A percentile compares a stretch with the other conserved stretches of the same genome.
Evolutionary conservation across 2,329 filamentous ascomycete genomes (phyloP).

Genomic region (Nothophaeocryptopus gaeumannii): DNA sequence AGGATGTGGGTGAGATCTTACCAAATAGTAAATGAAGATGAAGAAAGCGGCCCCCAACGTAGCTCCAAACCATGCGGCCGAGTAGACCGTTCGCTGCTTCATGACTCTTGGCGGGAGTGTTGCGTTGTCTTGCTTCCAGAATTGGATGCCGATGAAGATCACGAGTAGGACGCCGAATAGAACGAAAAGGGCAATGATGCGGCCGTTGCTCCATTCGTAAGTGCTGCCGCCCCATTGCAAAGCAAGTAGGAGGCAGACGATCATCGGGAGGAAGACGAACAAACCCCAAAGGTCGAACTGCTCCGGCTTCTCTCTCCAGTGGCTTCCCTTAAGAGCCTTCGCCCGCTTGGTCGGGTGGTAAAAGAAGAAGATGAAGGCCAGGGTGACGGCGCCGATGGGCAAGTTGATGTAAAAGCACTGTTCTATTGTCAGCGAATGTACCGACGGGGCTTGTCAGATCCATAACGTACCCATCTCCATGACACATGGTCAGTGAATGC

Average conservation of each 20-base stretch:
- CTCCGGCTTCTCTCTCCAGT: constrained; percentile 38
- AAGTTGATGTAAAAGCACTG: constrained; percentile 46
- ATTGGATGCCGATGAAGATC: constrained; percentile 43
- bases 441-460: constrained; percentile 22
- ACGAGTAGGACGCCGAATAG: constrained; percentile 43
- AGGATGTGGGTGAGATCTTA: too few relatives aligned
- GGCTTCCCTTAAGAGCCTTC: constrained; percentile 30
- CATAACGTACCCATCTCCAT: constrained; percentile 57
- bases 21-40: constrained; percentile 44
- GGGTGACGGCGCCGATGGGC: constrained; percentile 48
- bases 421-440: background rate
- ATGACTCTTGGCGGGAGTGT: constrained; percentile 49
- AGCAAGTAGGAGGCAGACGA: constrained; percentile 50
- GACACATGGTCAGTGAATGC: constrained; percentile 60
- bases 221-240: constrained; percentile 52
- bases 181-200: constrained; percentile 48
- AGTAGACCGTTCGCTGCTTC: constrained; percentile 42
- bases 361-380: constrained; percentile 36
- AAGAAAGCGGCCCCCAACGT: constrained; percentile 41
- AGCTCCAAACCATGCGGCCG: constrained; percentile 32
- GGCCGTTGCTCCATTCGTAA: constrained; percentile 45
- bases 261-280: constrained; percentile 47
- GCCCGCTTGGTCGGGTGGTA: constrained; percentile 35
- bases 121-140: constrained; percentile 43
- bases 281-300: constrained; percentile 50